Evolutionary conservation across 2,329 filamentous ascomycete genomes (phyloP), one percentile per base, ranked within the genome.

Genomic region (Phialophora macrospora): DNA sequence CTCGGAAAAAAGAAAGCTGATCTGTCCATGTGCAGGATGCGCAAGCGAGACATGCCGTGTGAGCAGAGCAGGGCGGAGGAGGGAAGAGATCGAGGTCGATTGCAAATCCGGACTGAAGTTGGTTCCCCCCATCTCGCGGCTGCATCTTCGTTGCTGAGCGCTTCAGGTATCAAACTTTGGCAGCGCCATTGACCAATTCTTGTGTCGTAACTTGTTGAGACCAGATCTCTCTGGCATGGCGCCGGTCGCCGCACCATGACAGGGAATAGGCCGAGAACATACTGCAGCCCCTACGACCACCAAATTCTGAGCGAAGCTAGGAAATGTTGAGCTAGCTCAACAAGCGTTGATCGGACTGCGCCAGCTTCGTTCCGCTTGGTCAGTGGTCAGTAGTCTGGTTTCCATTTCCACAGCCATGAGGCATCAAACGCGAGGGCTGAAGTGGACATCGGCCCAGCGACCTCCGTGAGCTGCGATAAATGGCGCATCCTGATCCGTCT

Each of bases 401-500:
- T 41, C 14, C 5, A 17, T n/a, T 44, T 8, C 38, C 38, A 44
- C 38, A 44, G 17, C 38, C 44, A 51, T 5, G 20, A 26, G 9
- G 8, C 48, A 22, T 26, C 5, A 12, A 14, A 51, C 14, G 11
- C 22, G 9, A 7, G 20, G n/a, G 12, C 20, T 11, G 48, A 51
- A 14, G 20, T 26, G 48, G 48, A 51, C 34, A 26, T 48, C 38
- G 38, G 24, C 22, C 34, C 3, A 9, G 38, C 22, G 20, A 24
- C 44, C 41, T 34, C 56, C 41, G 56, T 12, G 41, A 20, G 8
- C 22, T 30, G 44, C 24, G 28, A 34, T 49, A 49, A 59, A 59
- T 59, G 56, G 56, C 56, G 56, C 56, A 59, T 49, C 30, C 9
- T 59, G 41, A n/a, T 30, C 41, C 24, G 38, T 20, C 9, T n/a